These are phyloP conservation scores for Hypoxylon rickii DNA, from an alignment of 495 filamentous ascomycete genomes.

Conservation along the genomic window DNA sequence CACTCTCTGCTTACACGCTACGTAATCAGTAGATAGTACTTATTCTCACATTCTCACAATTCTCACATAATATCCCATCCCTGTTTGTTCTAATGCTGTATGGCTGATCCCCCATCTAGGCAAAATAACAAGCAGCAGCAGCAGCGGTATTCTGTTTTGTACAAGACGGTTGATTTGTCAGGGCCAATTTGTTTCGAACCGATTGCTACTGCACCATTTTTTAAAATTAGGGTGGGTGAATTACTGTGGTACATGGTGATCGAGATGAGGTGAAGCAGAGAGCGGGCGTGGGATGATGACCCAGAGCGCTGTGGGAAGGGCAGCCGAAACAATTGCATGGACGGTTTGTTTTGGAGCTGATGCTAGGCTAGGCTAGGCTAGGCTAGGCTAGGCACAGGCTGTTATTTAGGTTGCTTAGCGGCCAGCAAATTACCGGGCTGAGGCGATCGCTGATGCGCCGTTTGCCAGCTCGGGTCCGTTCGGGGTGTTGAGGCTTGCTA, in stretches of 20 bases:
- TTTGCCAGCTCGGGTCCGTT: slow-evolving; percentile 11
- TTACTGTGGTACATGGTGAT: slow-evolving; percentile 9
- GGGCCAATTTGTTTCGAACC: slow-evolving; percentile 7
- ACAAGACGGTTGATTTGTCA: slow-evolving; percentile 12
- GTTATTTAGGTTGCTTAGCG: slow-evolving; percentile 30
- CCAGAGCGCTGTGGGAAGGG: slow-evolving; percentile 32
- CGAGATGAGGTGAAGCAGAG: slow-evolving; percentile 24
- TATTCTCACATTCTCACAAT: too few relatives aligned
- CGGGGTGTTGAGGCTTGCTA: slow-evolving; percentile 27
- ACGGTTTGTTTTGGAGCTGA: slow-evolving; percentile 34
- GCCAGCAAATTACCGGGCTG: slow-evolving; percentile 40
- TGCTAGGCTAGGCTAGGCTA: slow-evolving; percentile 30
- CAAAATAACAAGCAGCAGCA: background rate
- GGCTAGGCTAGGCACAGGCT: too few relatives aligned
- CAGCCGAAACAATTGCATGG: slow-evolving; percentile 34
- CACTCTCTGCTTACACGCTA: background rate
- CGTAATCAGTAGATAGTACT: too few relatives aligned
- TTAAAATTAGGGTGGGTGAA: slow-evolving; percentile 30
- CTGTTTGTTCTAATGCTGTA: slow-evolving; percentile 13
- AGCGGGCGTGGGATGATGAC: slow-evolving; percentile 31
- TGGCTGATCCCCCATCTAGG: slow-evolving; percentile 16
- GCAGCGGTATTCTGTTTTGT: slow-evolving; percentile 7
- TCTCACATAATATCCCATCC: slow-evolving; percentile 16
- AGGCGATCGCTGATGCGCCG: slow-evolving; percentile 30
- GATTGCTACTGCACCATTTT: slow-evolving; percentile 29